These are phyloP conservation scores for Gliomastix tumulicola DNA, from an alignment of 2,329 filamentous ascomycete species.

Conservation along the genomic window DNA sequence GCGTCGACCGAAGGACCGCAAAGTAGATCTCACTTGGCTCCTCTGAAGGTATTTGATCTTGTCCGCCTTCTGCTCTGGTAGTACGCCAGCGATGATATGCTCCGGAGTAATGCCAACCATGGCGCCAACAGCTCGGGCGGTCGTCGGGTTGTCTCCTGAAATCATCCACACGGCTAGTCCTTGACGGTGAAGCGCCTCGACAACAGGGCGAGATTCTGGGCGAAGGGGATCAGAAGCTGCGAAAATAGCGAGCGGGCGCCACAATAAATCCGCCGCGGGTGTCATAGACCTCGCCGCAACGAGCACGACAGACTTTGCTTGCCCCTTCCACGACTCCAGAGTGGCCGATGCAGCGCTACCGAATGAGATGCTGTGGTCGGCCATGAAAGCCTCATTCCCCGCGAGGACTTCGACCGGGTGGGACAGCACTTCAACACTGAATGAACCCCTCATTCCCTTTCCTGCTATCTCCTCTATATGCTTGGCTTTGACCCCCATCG, in stretches of 20 bases:
- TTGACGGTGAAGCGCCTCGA: conserved; percentile 23
- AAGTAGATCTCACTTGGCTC: conserved; percentile 12
- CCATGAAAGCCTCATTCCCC: neutral
- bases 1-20: too few species aligned
- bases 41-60: conserved; percentile 31
- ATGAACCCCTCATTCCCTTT: neutral
- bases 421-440: neutral
- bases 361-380: neutral
- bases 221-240: conserved; percentile 35
- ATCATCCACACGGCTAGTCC: conserved; percentile 39
- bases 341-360: neutral
- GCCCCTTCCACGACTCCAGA: neutral
- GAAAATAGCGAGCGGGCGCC: conserved; percentile 14
- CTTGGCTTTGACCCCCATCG: neutral
- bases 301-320: neutral
- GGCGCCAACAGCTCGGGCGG: conserved; percentile 50
- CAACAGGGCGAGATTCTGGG: conserved; percentile 27
- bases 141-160: conserved; percentile 39
- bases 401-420: neutral
- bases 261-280: conserved; percentile 10
- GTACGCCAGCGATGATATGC: conserved; percentile 56
- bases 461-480: neutral
- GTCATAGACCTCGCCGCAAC: conserved; percentile 6
- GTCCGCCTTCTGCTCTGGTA: conserved; percentile 37
- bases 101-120: conserved; percentile 47